Percentiles rank a stretch among this genome's conserved stretches.
Conservation (phyloP, 495 filamentous ascomycete species). For the Pyrenopolyporus hunteri region DNA sequence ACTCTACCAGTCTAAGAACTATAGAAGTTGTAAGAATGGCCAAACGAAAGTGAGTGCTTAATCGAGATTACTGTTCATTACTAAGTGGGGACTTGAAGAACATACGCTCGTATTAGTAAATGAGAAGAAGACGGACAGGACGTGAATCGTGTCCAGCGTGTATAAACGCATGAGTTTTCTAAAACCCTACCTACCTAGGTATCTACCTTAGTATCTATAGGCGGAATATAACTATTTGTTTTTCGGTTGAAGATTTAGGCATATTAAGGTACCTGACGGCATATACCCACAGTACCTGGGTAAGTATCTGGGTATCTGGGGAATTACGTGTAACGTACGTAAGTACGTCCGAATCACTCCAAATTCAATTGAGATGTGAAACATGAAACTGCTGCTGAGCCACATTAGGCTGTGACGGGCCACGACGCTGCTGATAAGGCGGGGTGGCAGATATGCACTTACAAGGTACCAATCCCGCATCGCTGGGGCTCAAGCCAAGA, state of each 20-base stretch:
- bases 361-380: constrained; percentile 12
- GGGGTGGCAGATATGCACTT: constrained; percentile 25
- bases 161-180: no score
- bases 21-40: background rate
- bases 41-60: background rate
- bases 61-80: background rate
- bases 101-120: constrained; percentile 7
- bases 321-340: no score
- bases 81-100: constrained; percentile 7
- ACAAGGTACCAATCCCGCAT: constrained; percentile 19
- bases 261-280: no score
- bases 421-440: constrained; percentile 19
- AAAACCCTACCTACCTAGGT: no score
- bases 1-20: background rate
- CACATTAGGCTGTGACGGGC: constrained; percentile 21
- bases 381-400: constrained; percentile 22
- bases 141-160: no score
- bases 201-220: no score
- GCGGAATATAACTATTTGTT: no score
- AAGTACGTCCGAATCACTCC: background rate
- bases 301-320: no score
- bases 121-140: background rate
- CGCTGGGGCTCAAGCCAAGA: constrained; percentile 26
- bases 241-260: no score
- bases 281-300: no score